Evolutionary conservation across 164 flowering plant species (phyloP).

Genomic region (Chimonanthus praecox): DNA sequence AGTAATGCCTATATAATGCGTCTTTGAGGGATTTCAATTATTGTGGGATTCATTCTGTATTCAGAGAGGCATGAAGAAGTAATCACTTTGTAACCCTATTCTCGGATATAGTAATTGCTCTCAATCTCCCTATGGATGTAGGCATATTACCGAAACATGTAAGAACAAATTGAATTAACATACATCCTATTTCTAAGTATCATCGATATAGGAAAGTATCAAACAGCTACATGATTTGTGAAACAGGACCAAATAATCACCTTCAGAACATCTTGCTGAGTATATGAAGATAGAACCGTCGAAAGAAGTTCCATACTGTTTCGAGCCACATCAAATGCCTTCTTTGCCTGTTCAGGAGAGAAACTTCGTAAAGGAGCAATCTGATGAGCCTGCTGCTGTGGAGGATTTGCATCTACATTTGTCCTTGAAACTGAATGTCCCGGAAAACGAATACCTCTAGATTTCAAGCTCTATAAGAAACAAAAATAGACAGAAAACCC

Average conservation of each 20-base stretch:
- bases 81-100: no score
- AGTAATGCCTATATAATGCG: no score
- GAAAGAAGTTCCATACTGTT: slow-evolving; percentile 91
- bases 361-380: slow-evolving; percentile 45
- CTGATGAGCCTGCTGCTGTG: slow-evolving; percentile 29
- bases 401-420: slow-evolving; percentile 30
- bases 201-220: no score
- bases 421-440: slow-evolving; percentile 62
- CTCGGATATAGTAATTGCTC: no score
- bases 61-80: no score
- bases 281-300: slow-evolving; percentile 92
- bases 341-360: slow-evolving; percentile 84
- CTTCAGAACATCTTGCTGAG: slow-evolving; percentile 81
- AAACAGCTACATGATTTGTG: not conserved
- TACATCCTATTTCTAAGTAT: no score
- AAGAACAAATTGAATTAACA: no score
- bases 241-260: slow-evolving; percentile 28
- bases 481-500: not conserved
- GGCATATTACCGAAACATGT: no score
- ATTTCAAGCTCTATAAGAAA: slow-evolving; percentile 63
- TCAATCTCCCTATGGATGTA: no score
- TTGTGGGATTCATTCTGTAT: no score
- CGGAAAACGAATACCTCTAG: slow-evolving; percentile 90
- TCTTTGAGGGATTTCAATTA: no score
- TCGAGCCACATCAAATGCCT: slow-evolving; percentile 91